Conservation (phyloP, 2,329 filamentous ascomycete species). For the Ascochyta pisi region DNA sequence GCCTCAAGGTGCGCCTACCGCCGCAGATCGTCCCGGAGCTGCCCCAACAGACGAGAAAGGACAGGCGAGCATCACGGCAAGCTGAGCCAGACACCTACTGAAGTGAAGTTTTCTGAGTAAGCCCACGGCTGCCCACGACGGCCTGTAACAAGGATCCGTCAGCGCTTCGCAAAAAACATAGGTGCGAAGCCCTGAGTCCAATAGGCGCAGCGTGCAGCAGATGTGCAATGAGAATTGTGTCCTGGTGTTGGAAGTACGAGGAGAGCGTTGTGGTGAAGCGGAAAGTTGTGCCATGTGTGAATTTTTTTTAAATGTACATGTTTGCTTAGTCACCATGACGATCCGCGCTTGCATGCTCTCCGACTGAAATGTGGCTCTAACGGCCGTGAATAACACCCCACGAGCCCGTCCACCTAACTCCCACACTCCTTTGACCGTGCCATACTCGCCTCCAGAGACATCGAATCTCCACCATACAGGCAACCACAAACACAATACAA, state of each 20-base stretch:
- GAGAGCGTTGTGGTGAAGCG: background rate
- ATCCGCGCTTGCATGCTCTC: background rate
- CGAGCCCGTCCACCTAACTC: constrained; percentile 2
- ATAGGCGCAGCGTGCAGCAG: background rate
- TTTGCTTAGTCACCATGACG: constrained; percentile 12
- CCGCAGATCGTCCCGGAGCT: constrained; percentile 3
- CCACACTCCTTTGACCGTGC: constrained; percentile 14
- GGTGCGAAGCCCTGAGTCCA: background rate
- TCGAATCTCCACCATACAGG: background rate
- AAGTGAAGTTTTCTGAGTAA: background rate
- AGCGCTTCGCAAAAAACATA: background rate
- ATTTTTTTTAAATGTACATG: constrained; percentile 12
- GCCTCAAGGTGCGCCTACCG: constrained; percentile 7
- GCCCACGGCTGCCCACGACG: background rate
- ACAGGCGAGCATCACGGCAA: background rate
- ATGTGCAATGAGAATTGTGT: background rate
- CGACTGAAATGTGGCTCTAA: constrained; percentile 21
- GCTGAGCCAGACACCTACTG: background rate
- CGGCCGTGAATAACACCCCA: constrained; percentile 14
- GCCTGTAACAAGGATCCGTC: background rate
- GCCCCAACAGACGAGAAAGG: constrained; percentile 1
- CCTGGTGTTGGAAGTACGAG: background rate
- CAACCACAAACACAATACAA: constrained; percentile 9
- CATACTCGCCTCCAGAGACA: background rate
- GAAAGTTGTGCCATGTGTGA: background rate